Percentiles rank a stretch among this genome's conserved stretches.
These are phyloP conservation scores for Pelargonium cotyledonis DNA, from an alignment of 441 rosid species.

Conservation along the genomic window DNA sequence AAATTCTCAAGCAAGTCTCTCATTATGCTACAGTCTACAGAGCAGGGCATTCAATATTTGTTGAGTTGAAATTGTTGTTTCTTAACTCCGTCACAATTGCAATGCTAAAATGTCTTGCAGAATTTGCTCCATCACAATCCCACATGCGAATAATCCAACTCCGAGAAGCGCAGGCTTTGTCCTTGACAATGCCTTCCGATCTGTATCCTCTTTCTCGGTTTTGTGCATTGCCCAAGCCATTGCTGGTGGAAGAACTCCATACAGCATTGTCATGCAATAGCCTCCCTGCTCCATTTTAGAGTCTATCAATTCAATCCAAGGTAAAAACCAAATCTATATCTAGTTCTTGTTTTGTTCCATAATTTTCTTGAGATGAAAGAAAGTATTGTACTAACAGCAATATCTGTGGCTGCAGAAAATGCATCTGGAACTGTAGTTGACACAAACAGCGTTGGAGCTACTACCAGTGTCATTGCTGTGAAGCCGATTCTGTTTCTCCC, in stretches of 20 bases:
- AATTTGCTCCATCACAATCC: conserved; percentile 39
- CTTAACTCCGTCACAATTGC: not conserved
- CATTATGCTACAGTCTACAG: not conserved
- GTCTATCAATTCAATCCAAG: too few relatives aligned
- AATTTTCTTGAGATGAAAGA: not conserved
- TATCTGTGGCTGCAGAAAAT: conserved; percentile 54
- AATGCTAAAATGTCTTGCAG: conserved; percentile 34
- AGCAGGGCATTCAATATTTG: too few relatives aligned
- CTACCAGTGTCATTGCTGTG: conserved; percentile 39
- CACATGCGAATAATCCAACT: conserved; percentile 40
- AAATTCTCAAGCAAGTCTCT: not conserved
- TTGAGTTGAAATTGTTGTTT: not conserved
- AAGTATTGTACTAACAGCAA: conserved; percentile 48
- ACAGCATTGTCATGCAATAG: conserved; percentile 58
- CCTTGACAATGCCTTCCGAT: conserved; percentile 19
- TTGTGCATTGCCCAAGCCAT: conserved; percentile 54
- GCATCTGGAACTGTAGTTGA: conserved; percentile 52
- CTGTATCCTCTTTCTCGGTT: conserved; percentile 15
- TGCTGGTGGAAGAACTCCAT: conserved; percentile 58
- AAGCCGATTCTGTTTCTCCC: conserved; percentile 34
- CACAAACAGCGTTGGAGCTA: conserved; percentile 41
- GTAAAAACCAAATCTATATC: too few relatives aligned
- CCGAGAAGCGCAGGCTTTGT: conserved; percentile 39
- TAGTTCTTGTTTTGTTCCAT: not conserved
- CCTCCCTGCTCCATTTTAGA: conserved; percentile 52